Evolutionary conservation across 202 grass and related monocot species (phyloP), one percentile per base, ranked within the genome.

Genomic region (Musa balbisiana): DNA sequence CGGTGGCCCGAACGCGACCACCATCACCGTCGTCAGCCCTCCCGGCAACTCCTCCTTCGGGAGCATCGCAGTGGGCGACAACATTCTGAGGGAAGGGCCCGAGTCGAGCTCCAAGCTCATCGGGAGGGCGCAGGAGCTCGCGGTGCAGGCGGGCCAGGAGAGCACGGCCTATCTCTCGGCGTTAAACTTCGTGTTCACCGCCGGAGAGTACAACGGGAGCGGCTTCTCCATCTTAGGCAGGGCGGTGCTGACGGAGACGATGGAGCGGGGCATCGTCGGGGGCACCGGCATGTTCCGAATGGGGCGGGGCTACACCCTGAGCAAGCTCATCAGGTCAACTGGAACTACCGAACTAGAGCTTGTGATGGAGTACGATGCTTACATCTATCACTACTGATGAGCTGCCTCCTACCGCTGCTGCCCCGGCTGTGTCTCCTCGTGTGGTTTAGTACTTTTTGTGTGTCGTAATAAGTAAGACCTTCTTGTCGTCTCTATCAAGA

Each of bases 231-330:
- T 70, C 2, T 19, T 20, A 0, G 67, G 67, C 2, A 14, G 67
- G 16, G 6, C 29, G 8, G 67, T 51, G 67, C 1, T 51, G 11
- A 12, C 16, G 0, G 4, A 24, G 3, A 0, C 16, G 15, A 21
- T 70, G 49, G 33, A 70, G 67, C 67, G 67, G 17, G 10, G 67
- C 67, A 70, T 70, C 67, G 43, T 70, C 43, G 49, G 67, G 8
- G 67, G 67, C 2, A 51, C 43, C 17, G 67, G 67, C 9, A 52
- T 3, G 49, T 70, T 70, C 33, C 33, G 9, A 49, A n/a, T 51
- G 67, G 67, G 49, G 33, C 4, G 2, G 8, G 67, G 67, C 8
- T 70, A 70, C 67, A 14, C 19, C 43, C 8, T 51, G 8, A 70
- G 15, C 12, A 51, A 50, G 33, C 10, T 25, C 8, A 2, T 24